Evolutionary conservation across 352 stramenopile species (phyloP).

Genomic region (Pythium sukuiense): DNA sequence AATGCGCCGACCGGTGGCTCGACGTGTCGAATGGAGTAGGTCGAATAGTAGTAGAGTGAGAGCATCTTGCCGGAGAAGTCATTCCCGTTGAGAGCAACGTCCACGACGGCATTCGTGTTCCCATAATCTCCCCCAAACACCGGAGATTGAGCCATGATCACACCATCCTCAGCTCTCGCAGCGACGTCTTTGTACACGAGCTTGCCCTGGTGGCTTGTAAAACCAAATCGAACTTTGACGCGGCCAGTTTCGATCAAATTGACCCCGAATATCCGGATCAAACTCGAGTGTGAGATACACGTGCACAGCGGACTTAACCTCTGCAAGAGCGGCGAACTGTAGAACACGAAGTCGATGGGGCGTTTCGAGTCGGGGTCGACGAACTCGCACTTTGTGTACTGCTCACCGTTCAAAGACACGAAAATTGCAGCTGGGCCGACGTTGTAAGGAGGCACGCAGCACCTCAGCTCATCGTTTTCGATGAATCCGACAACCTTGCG

Average conservation of each 20-base stretch:
- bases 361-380: conserved; percentile 43
- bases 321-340: conserved; percentile 55
- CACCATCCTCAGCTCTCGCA: conserved; percentile 43
- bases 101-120: conserved; percentile 46
- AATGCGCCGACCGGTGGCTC: conserved; percentile 55
- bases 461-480: conserved; percentile 63
- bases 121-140: conserved; percentile 49
- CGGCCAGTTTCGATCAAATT: conserved; percentile 77
- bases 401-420: conserved; percentile 71
- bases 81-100: conserved; percentile 65
- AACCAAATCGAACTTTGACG: conserved; percentile 67
- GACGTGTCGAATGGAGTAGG: conserved; percentile 43
- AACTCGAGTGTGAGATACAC: conserved; percentile 47
- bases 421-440: conserved; percentile 54
- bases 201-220: conserved; percentile 37
- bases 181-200: conserved; percentile 32
- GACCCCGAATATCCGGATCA: conserved; percentile 53
- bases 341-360: conserved; percentile 70
- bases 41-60: conserved; percentile 55
- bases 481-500: conserved; percentile 67
- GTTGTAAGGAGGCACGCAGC: conserved; percentile 63
- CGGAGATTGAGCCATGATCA: conserved; percentile 52
- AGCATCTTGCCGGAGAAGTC: conserved; percentile 59
- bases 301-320: conserved; percentile 60
- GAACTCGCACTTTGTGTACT: conserved; percentile 75